A percentile compares a stretch with the other conserved stretches of the same genome.
Conservation (phyloP, 495 filamentous ascomycete genomes). For the Alectoria sarmentosa region DNA sequence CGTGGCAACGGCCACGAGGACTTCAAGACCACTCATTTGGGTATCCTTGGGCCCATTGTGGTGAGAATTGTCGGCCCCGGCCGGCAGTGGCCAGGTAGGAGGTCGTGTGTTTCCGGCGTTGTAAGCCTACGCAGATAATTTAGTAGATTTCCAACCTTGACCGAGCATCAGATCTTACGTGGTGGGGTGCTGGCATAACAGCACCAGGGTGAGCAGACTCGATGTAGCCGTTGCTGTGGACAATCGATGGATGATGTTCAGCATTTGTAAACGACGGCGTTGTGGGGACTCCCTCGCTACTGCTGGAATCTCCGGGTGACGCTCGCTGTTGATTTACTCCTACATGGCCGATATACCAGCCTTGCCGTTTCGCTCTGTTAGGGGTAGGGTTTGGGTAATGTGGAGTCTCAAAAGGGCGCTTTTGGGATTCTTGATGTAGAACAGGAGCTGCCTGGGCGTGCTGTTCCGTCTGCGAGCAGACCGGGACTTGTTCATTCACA, state of each 20-base stretch:
- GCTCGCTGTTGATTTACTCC: slow-evolving; percentile 38
- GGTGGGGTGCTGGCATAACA: slow-evolving; percentile 37
- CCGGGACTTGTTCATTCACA: slow-evolving; percentile 27
- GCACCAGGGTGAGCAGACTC: slow-evolving; percentile 45
- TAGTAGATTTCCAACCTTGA: background rate
- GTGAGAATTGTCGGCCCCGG: slow-evolving; percentile 13
- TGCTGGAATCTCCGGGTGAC: slow-evolving; percentile 66
- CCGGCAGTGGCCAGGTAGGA: slow-evolving; percentile 26
- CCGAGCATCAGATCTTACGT: slow-evolving; percentile 30
- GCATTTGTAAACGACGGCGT: slow-evolving; percentile 55
- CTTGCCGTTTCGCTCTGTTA: slow-evolving; percentile 56
- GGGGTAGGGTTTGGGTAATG: slow-evolving; percentile 42
- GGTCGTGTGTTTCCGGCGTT: slow-evolving; percentile 29
- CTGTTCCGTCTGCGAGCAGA: slow-evolving; percentile 34
- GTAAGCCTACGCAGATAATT: background rate
- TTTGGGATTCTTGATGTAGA: slow-evolving; percentile 23
- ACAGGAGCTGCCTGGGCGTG: slow-evolving; percentile 23
- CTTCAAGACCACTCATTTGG: slow-evolving; percentile 68
- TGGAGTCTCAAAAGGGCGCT: slow-evolving; percentile 16
- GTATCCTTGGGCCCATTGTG: slow-evolving; percentile 29
- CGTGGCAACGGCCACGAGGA: slow-evolving; percentile 83
- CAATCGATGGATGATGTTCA: slow-evolving; percentile 59
- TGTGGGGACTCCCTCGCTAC: slow-evolving; percentile 57
- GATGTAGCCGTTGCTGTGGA: slow-evolving; percentile 55
- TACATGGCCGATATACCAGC: slow-evolving; percentile 60